Conservation (phyloP, 352 stramenopile species). For the Aphanomyces invadans region DNA sequence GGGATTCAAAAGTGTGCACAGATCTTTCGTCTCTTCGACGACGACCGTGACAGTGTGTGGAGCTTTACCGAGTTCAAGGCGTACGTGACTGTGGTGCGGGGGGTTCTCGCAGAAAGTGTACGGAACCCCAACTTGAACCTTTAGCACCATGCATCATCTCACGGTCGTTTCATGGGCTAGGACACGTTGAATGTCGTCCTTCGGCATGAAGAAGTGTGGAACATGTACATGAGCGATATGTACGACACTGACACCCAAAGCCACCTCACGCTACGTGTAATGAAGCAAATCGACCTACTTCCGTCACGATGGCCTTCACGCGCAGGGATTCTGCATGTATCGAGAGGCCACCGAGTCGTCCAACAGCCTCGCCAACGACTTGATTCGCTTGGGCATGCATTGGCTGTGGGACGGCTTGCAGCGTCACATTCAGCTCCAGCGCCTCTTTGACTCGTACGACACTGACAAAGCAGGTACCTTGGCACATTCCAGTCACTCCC, state of each 20-base stretch:
- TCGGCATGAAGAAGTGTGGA: constrained; percentile 41
- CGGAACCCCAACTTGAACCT: neutral
- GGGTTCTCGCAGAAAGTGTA: neutral
- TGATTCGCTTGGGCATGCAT: constrained; percentile 36
- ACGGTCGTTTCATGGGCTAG: neutral
- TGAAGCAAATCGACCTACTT: neutral
- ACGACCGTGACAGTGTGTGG: constrained; percentile 45
- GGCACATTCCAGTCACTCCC: neutral
- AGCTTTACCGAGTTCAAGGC: constrained; percentile 52
- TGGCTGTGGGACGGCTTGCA: constrained; percentile 37
- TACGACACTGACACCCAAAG: constrained; percentile 35
- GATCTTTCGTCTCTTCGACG: constrained; percentile 51
- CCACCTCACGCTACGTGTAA: constrained; percentile 41
- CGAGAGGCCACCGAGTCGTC: constrained; percentile 42
- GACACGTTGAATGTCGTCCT: constrained; percentile 26
- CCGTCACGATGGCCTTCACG: neutral
- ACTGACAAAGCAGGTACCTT: constrained; percentile 26
- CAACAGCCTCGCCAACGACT: constrained; percentile 34
- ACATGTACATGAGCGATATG: constrained; percentile 56
- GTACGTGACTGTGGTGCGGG: constrained; percentile 39
- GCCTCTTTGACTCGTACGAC: constrained; percentile 45
- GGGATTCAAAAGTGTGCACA: constrained; percentile 34
- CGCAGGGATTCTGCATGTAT: constrained; percentile 44
- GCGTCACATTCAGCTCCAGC: constrained; percentile 26
- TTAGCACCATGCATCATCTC: neutral